Percentiles rank a stretch among this genome's conserved stretches.
Evolutionary conservation across 768 basidiomycete species (phyloP).

Genomic region (Agaricus sinodeliciosus): DNA sequence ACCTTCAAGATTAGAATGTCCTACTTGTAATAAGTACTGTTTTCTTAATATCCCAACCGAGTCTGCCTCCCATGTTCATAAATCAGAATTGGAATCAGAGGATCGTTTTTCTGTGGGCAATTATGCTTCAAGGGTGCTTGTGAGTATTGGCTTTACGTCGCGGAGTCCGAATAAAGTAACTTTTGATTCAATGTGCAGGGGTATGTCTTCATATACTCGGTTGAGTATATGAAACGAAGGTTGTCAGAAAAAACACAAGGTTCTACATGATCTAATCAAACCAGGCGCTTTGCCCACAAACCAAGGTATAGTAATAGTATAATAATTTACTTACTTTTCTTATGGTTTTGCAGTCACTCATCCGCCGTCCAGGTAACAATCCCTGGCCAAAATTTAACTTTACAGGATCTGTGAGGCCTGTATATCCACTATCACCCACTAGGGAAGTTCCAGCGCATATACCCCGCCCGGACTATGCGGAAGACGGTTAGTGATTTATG

Average conservation of each 20-base stretch:
- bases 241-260: constrained; percentile 74
- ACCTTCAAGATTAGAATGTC: constrained; percentile 83
- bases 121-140: constrained; percentile 95
- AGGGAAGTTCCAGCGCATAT: constrained; percentile 81
- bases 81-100: constrained; percentile 67
- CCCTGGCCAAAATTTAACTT: constrained; percentile 74
- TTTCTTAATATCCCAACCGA: not conserved
- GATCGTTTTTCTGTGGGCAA: constrained; percentile 90
- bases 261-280: constrained; percentile 60
- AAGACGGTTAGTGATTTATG: constrained; percentile 28
- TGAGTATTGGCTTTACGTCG: constrained; percentile 35
- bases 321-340: not conserved
- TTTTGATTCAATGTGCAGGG: constrained; percentile 22
- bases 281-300: constrained; percentile 13
- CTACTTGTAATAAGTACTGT: constrained; percentile 81
- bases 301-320: not conserved
- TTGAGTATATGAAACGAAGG: not conserved
- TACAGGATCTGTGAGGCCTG: constrained; percentile 74
- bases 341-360: not conserved
- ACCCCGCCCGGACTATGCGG: constrained; percentile 82
- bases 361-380: constrained; percentile 54
- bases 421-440: constrained; percentile 81
- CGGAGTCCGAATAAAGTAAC: constrained; percentile 8
- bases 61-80: not conserved
- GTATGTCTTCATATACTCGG: constrained; percentile 16